These are phyloP conservation scores for Beta corolliflora DNA, from an alignment of 179 eudicot genomes.

Conservation along the genomic window DNA sequence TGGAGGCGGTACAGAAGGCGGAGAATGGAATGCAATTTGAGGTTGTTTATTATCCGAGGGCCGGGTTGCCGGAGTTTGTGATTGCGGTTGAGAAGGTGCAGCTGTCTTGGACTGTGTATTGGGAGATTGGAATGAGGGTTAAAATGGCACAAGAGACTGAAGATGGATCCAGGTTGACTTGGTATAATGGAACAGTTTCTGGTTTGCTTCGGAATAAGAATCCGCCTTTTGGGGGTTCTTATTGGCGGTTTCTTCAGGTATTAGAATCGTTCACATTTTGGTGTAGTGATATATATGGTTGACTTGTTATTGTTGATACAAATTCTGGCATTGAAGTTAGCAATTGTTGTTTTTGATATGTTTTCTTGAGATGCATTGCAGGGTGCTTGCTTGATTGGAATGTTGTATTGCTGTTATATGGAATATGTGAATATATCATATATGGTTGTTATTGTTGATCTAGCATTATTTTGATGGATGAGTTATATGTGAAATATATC, in stretches of 20 bases:
- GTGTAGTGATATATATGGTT: too few species aligned
- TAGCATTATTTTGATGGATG: too few species aligned
- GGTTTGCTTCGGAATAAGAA: background rate
- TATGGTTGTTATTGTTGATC: too few species aligned
- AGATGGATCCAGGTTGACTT: conserved; percentile 55
- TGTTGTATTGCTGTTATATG: too few species aligned
- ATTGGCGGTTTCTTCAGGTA: conserved; percentile 87
- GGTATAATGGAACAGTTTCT: conserved; percentile 64
- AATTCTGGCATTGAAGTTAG: too few species aligned
- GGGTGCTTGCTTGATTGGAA: too few species aligned
- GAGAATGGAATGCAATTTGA: conserved; percentile 53
- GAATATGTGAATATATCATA: too few species aligned
- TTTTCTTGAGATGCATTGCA: too few species aligned
- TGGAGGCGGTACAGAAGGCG: conserved; percentile 54
- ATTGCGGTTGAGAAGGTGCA: conserved; percentile 67
- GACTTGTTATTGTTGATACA: too few species aligned
- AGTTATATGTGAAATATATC: too few species aligned
- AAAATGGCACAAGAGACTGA: conserved; percentile 71
- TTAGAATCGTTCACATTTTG: too few species aligned
- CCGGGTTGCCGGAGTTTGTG: conserved; percentile 55
- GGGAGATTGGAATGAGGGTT: conserved; percentile 61
- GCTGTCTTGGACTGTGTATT: conserved; percentile 31
- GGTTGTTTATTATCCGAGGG: conserved; percentile 64
- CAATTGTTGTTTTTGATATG: too few species aligned
- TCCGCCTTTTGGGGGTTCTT: conserved; percentile 32